Percentiles rank a stretch among this genome's conserved stretches.
Conservation (phyloP, 306 rosid genomes). For the Prunus padus region DNA sequence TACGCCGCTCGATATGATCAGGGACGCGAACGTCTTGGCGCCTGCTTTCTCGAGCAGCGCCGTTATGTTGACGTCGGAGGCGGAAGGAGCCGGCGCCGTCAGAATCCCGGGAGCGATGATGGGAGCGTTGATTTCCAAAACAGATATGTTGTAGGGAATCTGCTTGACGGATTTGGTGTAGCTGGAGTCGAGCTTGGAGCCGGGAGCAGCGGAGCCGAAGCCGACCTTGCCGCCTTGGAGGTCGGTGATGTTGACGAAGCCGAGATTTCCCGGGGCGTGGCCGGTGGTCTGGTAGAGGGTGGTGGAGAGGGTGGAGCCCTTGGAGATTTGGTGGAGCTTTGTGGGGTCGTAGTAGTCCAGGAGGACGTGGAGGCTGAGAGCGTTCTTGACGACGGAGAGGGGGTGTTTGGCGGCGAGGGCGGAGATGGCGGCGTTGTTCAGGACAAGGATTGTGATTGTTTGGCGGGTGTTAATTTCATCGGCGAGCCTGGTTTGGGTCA, state of each 20-base stretch:
- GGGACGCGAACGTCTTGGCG: constrained; percentile 60
- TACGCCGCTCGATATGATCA: constrained; percentile 56
- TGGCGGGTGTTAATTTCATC: constrained; percentile 88
- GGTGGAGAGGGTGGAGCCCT: constrained; percentile 76
- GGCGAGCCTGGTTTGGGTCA: constrained; percentile 61
- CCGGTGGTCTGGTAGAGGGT: constrained; percentile 92
- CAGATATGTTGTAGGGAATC: constrained; percentile 79
- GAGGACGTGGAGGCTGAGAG: constrained; percentile 70
- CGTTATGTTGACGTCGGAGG: constrained; percentile 60
- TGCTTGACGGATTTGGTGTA: constrained; percentile 77
- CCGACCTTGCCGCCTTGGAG: constrained; percentile 78
- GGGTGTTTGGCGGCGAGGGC: constrained; percentile 60
- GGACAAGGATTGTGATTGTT: constrained; percentile 76
- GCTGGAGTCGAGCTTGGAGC: constrained; percentile 81
- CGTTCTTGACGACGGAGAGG: constrained; percentile 67
- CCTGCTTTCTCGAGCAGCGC: constrained; percentile 79
- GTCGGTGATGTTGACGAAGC: constrained; percentile 90
- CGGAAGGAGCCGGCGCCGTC: constrained; percentile 80
- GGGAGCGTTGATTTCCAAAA: constrained; percentile 71
- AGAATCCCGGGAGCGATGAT: constrained; percentile 71
- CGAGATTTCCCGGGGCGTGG: constrained; percentile 61
- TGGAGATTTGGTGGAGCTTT: constrained; percentile 77
- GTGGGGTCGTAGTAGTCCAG: constrained; percentile 78
- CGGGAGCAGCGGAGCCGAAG: constrained; percentile 84
- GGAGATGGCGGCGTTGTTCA: constrained; percentile 60